Base-by-base conservation (phyloP, 257 asterid species). In the Avicennia marina region DNA sequence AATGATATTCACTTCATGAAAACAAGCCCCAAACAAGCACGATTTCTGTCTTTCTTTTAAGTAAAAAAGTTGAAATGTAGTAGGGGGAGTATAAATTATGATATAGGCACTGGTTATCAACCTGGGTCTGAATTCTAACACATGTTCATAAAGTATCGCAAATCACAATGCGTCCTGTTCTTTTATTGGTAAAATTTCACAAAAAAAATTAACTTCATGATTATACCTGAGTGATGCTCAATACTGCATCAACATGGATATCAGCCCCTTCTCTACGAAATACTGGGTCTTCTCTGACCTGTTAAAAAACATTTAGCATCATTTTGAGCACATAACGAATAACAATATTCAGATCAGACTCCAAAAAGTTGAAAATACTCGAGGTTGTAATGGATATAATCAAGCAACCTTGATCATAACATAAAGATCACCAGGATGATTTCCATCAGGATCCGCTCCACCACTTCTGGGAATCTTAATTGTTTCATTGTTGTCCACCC, bases 391-490 rank as follows among this genome's bases (percentile, higher is more conserved):
- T 43, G 48, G 52, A 51, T 64, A 52, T 58, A 70, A 53, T 52
- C 21, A 50, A 63, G 40, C 42, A 57, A 90, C 98, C 98, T 83
- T 91, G 45, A 91, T 48, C 47, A 66, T 65, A 58, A 88, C 95
- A 66, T 63, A 77, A 47, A 91, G 94, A 81, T 87, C 94, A 53
- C 98, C 95, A 27, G 90, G 88, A 55, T 69, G 94, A 65, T 56
- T 87, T 64, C 98, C 96, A 60, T 87, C 95, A 62, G 96, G 96
- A 76, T 91, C 98, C 27, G 94, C 90, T 56, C 98, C 96, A 66
- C 98, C 98, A 60, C 86, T 75, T 75, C 87, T 75, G 18, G 85
- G 76, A 61, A 90, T 72, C 74, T 77, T 83, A 49, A 85, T 58
- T 49, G 80, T 80, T 42, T 91, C 96, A 54, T 78, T 48, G 16